Evolutionary conservation across 2,329 filamentous ascomycete species (phyloP).

Genomic region (Colletotrichum trifolii): DNA sequence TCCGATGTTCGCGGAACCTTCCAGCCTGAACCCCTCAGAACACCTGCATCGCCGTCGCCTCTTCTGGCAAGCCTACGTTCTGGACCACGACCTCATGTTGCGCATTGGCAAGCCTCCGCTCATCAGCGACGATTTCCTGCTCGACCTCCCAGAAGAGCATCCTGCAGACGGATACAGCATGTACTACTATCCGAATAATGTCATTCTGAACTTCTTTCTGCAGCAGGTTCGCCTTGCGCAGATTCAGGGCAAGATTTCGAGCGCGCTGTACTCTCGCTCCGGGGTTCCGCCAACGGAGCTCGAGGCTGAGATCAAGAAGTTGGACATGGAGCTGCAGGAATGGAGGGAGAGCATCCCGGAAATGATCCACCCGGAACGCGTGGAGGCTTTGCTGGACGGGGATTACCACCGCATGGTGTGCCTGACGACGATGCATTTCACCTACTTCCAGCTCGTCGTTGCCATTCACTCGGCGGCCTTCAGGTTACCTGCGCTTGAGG

Average conservation of each 20-base stretch:
- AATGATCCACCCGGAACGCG: slow-evolving; percentile 31
- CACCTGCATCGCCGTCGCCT: slow-evolving; percentile 24
- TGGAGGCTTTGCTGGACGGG: slow-evolving; percentile 23
- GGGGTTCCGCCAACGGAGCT: slow-evolving; percentile 19
- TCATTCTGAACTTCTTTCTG: slow-evolving; percentile 31
- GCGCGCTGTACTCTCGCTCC: slow-evolving; percentile 17
- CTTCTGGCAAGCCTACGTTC: slow-evolving; percentile 27
- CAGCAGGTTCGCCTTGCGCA: slow-evolving; percentile 32
- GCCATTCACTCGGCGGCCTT: slow-evolving; percentile 31
- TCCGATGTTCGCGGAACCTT: not conserved
- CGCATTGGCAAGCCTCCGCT: slow-evolving; percentile 32
- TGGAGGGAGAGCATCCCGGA: slow-evolving; percentile 31
- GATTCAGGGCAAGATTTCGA: slow-evolving; percentile 22
- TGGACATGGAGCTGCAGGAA: slow-evolving; percentile 29
- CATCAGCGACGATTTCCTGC: slow-evolving; percentile 30
- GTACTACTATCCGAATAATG: slow-evolving; percentile 25
- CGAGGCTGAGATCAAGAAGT: slow-evolving; percentile 28
- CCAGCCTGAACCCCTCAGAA: not conserved
- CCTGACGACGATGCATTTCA: slow-evolving; percentile 30
- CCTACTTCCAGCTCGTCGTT: slow-evolving; percentile 32
- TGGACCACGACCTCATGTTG: slow-evolving; percentile 27
- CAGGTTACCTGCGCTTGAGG: slow-evolving; percentile 15
- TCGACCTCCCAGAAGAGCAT: slow-evolving; percentile 31
- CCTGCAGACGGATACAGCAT: slow-evolving; percentile 29
- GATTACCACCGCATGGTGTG: slow-evolving; percentile 23